These are phyloP conservation scores for Apophysomyces trapeziformis DNA, from an alignment of 371 early-diverging fungal species.

Conservation along the genomic window DNA sequence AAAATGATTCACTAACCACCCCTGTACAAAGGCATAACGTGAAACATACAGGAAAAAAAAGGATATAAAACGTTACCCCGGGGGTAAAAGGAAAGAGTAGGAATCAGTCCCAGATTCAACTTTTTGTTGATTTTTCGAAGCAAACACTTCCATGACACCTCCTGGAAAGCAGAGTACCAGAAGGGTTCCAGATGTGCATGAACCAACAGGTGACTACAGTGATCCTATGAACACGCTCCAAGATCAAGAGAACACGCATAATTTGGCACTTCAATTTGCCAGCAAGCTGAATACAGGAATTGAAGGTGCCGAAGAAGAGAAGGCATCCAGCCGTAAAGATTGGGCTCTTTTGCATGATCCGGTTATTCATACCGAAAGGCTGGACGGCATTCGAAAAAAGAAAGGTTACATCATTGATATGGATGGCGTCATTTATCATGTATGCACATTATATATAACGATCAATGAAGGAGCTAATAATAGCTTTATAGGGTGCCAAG, in stretches of 20 bases:
- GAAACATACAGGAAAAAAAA: too few relatives aligned
- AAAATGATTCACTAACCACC: too few relatives aligned
- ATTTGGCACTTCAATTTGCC: constrained; percentile 1
- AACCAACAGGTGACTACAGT: neutral
- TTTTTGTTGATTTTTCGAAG: neutral
- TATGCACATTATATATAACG: constrained; percentile 24
- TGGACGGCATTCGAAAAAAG: constrained; percentile 60
- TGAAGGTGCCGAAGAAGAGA: neutral
- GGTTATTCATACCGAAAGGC: constrained; percentile 47
- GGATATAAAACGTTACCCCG: too few relatives aligned
- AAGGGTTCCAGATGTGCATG: neutral
- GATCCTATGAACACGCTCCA: neutral
- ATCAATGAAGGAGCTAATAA: neutral
- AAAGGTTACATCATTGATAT: constrained; percentile 69
- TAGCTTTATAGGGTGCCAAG: constrained; percentile 44
- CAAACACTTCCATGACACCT: neutral
- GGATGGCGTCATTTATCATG: constrained; percentile 75
- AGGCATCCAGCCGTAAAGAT: constrained; percentile 19
- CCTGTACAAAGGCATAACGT: too few relatives aligned
- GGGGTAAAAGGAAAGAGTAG: too few relatives aligned
- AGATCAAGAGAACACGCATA: neutral
- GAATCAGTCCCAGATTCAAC: too few relatives aligned
- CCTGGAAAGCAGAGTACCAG: neutral
- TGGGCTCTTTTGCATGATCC: constrained; percentile 47
- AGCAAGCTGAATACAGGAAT: neutral